phyloP scores from a whole-genome alignment of 768 basidiomycete genomes.

The Mycena leptocephala region DNA sequence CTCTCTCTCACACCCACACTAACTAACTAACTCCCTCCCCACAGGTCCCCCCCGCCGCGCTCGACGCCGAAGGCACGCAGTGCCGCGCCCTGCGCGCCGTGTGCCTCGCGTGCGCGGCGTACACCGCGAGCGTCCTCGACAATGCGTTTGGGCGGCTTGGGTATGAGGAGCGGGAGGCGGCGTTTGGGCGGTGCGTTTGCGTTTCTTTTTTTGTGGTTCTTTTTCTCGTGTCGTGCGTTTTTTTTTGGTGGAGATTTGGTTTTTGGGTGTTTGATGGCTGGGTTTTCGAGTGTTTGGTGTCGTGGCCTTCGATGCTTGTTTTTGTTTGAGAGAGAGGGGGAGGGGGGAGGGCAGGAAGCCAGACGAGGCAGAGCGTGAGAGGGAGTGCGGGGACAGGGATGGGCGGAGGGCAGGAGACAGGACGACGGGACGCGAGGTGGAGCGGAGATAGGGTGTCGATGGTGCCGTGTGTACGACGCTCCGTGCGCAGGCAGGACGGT shows the following conservation, averaged over 20 bases:
- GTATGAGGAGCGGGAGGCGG: constrained; percentile 95
- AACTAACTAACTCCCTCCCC: not conserved
- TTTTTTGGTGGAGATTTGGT: not conserved
- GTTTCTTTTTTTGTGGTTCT: not conserved
- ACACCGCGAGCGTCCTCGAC: constrained; percentile 95
- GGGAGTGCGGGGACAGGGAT: not conserved
- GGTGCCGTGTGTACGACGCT: too few relatives aligned
- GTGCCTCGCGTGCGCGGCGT: constrained; percentile 91
- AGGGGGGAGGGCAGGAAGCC: too few relatives aligned
- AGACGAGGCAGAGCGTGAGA: not conserved
- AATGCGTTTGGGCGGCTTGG: constrained; percentile 92
- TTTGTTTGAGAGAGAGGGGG: too few relatives aligned
- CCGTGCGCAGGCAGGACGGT: too few relatives aligned
- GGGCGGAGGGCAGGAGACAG: not conserved
- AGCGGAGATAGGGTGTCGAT: too few relatives aligned
- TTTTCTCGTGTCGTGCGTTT: not conserved
- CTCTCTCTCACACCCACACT: too few relatives aligned
- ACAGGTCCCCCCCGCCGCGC: constrained; percentile 67
- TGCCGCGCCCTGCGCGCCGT: constrained; percentile 88
- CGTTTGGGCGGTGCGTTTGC: constrained; percentile 81
- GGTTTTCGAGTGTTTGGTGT: too few relatives aligned
- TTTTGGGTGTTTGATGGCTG: not conserved
- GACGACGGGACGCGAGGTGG: too few relatives aligned
- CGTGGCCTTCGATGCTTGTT: too few relatives aligned
- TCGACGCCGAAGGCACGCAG: constrained; percentile 85